These are phyloP conservation scores for Monosporascus sp. DNA, from an alignment of 2,329 filamentous ascomycete species.

Conservation along the genomic window DNA sequence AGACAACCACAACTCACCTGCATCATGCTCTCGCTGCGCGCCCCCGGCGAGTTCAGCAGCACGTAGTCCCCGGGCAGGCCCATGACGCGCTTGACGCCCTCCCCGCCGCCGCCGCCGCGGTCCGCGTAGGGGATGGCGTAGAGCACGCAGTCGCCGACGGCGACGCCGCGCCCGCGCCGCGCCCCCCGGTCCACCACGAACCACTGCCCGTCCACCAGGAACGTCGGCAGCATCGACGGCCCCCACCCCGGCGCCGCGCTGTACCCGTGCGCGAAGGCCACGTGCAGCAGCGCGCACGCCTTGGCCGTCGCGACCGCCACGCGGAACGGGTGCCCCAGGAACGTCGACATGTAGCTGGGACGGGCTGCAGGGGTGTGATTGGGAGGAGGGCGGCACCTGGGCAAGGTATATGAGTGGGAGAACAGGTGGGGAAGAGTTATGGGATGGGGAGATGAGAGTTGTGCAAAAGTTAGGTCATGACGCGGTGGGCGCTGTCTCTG, in stretches of 20 bases:
- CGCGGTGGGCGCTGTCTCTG: too few relatives aligned
- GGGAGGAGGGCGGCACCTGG: too few relatives aligned
- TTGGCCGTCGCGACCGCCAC: slow-evolving; percentile 41
- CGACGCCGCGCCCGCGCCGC: slow-evolving; percentile 58
- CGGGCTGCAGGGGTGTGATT: too few relatives aligned
- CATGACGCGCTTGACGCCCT: slow-evolving; percentile 74
- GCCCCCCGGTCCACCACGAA: slow-evolving; percentile 64
- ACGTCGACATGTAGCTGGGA: neutral
- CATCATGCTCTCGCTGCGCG: slow-evolving; percentile 50
- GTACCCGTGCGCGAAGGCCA: slow-evolving; percentile 57
- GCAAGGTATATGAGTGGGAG: too few relatives aligned
- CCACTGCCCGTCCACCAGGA: slow-evolving; percentile 61
- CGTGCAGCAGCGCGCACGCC: slow-evolving; percentile 42
- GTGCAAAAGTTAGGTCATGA: too few relatives aligned
- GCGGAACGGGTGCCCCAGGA: slow-evolving; percentile 32
- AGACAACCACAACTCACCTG: slow-evolving; percentile 45
- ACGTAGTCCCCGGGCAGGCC: slow-evolving; percentile 76
- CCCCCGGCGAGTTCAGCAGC: slow-evolving; percentile 55
- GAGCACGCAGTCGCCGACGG: slow-evolving; percentile 78
- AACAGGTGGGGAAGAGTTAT: too few relatives aligned
- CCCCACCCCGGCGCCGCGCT: slow-evolving; percentile 58
- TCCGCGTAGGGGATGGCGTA: slow-evolving; percentile 69
- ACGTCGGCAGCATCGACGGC: slow-evolving; percentile 85
- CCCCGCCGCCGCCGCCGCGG: slow-evolving; percentile 24
- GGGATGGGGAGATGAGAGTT: too few relatives aligned